Base-by-base conservation (phyloP, 2,329 filamentous ascomycete genomes). In the Fusarium torreyae region DNA sequence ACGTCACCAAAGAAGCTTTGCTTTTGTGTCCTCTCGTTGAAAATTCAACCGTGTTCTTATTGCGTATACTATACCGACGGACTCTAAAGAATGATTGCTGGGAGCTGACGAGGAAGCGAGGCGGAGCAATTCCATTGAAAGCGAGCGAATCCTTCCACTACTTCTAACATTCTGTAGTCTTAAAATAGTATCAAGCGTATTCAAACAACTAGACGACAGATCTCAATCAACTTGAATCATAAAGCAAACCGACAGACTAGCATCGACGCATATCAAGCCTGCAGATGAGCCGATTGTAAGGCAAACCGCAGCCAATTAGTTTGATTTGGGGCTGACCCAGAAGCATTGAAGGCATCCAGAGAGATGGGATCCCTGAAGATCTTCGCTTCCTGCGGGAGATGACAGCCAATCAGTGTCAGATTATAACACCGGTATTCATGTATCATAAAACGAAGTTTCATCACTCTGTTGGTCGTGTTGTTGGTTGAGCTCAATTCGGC, bases 111-210 rank as follows among this genome's bases (percentile, higher is more conserved):
- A 31, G 33, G 44, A 26, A 22, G 38, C 8, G 26, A 28, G 60
- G 53, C 61, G 59, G n/a, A 43, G 53, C 46, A 40, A 43, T 48
- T 13, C 28, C 24, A 50, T 64, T 64, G 62, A 65, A 65, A 65
- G 38, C 24, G 8, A 45, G 14, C 8, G 18, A 24, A 36, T 18
- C 17, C 5, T 20, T 7, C 28, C 26, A 26, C 24, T n/a, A 34
- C 11, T 40, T 34, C 28, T 18, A 20, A 28, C 24, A 14, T 22
- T 17, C 10, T 28, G 28, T 14, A 39, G 6, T 46, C 28, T 22
- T 39, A 49, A 52, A 42, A 24, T 26, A 28, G 31, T 14, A 15
- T 45, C 17, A 18, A n/a, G 18, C 11, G 20, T 10, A 20, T 18
- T 44, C 7, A 14, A 7, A 18, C 8, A 14, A 20, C 7, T 10